Evolutionary conservation across 1,139 yeast species (phyloP).

Genomic region (Diutina pseudorugosa): DNA sequence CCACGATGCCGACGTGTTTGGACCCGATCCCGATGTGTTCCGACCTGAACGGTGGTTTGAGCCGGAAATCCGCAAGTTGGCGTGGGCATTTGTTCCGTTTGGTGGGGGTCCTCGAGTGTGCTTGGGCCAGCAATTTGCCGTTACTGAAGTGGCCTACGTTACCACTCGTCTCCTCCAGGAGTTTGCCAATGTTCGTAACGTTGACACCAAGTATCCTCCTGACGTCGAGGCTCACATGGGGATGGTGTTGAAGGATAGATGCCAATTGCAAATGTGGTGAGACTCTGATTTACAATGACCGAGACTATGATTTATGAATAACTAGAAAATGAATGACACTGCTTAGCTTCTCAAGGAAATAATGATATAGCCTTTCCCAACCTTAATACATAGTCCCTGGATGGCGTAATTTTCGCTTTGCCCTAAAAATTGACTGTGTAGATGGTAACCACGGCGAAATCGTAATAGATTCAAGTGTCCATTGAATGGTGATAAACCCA

Average conservation of each 20-base stretch:
- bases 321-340: no score
- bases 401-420: no score
- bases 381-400: no score
- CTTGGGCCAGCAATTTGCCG: constrained; percentile 10
- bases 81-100: constrained; percentile 9
- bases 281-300: no score
- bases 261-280: background rate
- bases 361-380: no score
- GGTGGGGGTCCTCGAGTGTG: constrained; percentile 9
- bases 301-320: no score
- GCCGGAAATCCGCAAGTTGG: constrained; percentile 4
- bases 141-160: constrained; percentile 3
- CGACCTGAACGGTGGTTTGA: constrained; percentile 7
- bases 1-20: constrained; percentile 6
- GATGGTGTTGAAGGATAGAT: background rate
- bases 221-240: constrained; percentile 2
- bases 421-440: no score
- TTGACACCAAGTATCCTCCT: background rate
- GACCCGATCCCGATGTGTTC: constrained; percentile 6
- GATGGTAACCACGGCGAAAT: no score
- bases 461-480: no score
- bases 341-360: no score
- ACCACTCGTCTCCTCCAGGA: background rate
- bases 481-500: no score
- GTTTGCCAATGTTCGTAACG: background rate